Conservation (phyloP, 2,329 filamentous ascomycete species). For the Claviceps fusiformis region DNA sequence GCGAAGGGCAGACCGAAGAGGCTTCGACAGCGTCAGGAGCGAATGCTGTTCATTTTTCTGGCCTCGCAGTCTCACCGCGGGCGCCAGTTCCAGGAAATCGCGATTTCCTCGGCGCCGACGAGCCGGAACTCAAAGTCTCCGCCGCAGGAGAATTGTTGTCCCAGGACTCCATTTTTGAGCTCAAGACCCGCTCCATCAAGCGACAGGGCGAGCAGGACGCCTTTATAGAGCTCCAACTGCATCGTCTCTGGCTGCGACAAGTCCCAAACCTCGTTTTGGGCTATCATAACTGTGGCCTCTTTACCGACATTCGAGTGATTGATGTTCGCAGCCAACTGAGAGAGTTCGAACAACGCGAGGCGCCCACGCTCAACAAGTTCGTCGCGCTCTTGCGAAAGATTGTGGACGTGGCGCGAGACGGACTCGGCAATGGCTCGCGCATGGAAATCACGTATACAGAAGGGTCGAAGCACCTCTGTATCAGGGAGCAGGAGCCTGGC, state of each 20-base stretch:
- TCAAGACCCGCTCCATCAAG: constrained; percentile 27
- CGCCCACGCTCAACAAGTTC: background rate
- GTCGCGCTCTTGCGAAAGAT: background rate
- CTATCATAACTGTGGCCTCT: constrained; percentile 16
- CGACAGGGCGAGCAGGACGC: constrained; percentile 13
- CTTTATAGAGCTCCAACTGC: constrained; percentile 21
- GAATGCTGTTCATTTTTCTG: background rate
- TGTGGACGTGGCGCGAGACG: background rate
- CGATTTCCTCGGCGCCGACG: constrained; percentile 7
- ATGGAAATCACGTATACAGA: background rate
- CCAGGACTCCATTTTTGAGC: constrained; percentile 25
- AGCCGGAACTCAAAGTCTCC: constrained; percentile 7
- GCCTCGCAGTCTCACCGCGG: background rate
- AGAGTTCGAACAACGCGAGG: background rate
- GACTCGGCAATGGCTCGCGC: background rate
- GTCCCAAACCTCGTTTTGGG: constrained; percentile 27
- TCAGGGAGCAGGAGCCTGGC: background rate
- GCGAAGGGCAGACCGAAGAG: background rate
- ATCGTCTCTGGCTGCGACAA: constrained; percentile 28
- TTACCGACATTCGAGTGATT: background rate
- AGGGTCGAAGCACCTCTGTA: background rate
- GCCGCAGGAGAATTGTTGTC: background rate
- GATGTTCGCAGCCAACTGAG: background rate
- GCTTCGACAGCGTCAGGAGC: no score
- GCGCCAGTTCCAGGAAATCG: background rate